Percentiles rank a stretch among this genome's conserved stretches.
Evolutionary conservation across 1,284 basidiomycete species (phyloP).

Genomic region (Trichosporon sp.): DNA sequence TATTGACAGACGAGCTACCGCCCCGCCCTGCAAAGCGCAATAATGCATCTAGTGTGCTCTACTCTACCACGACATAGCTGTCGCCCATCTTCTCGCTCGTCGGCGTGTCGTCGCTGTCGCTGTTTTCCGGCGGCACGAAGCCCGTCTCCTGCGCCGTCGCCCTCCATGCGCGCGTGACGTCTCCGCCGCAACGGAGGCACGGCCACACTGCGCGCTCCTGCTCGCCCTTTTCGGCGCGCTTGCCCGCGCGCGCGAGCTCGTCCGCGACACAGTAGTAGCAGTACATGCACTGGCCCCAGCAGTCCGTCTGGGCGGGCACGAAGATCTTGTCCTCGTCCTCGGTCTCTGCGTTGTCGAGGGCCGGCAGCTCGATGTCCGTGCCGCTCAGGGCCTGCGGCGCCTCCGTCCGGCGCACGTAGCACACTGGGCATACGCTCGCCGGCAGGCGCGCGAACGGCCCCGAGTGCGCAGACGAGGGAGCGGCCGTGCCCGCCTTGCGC

Average conservation of each 20-base stretch:
- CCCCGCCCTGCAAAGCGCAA: no score
- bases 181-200: constrained; percentile 66
- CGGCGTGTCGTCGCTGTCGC: not conserved
- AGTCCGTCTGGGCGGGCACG: constrained; percentile 45
- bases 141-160: constrained; percentile 6
- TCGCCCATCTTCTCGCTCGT: constrained; percentile 4
- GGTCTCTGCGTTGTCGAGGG: constrained; percentile 12
- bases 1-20: no score
- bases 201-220: constrained; percentile 56
- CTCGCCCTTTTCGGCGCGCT: constrained; percentile 18
- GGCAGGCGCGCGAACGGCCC: constrained; percentile 46
- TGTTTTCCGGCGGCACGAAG: not conserved
- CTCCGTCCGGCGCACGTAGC: constrained; percentile 38
- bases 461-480: constrained; percentile 22
- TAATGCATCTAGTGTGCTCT: not conserved
- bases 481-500: constrained; percentile 10
- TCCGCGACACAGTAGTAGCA: constrained; percentile 84
- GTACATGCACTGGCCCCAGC: constrained; percentile 66
- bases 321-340: constrained; percentile 41
- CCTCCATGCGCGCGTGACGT: constrained; percentile 35
- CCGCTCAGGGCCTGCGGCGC: constrained; percentile 29
- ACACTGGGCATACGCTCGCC: constrained; percentile 49
- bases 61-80: constrained; percentile 1
- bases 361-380: constrained; percentile 20
- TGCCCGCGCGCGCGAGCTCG: constrained; percentile 57